phyloP scores from a whole-genome alignment of 225 moss, liverwort and hornwort genomes.

The Pleurozium schreberi region DNA sequence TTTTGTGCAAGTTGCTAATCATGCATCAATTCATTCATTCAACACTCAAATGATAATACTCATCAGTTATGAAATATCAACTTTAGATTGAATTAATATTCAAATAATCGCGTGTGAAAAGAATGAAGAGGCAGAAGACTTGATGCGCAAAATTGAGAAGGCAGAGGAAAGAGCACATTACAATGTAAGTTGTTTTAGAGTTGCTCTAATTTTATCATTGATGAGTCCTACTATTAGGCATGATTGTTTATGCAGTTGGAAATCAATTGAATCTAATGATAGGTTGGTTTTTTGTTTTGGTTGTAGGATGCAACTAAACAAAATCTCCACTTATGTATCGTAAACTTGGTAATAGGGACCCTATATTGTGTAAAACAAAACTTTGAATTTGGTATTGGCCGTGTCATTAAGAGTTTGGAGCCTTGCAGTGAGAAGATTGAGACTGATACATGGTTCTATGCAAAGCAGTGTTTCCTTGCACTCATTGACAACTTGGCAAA shows the following conservation, averaged over 20 bases:
- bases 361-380: conserved; percentile 85
- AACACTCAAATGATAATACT: not conserved
- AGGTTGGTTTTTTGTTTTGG: not conserved
- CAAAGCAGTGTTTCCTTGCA: conserved; percentile 68
- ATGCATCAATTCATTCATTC: not conserved
- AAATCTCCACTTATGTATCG: conserved; percentile 64
- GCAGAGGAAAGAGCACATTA: conserved; percentile 77
- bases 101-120: not conserved
- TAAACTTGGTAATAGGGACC: conserved; percentile 86
- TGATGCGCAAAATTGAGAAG: conserved; percentile 87
- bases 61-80: not conserved
- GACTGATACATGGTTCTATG: conserved; percentile 84
- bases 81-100: not conserved
- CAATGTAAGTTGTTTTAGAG: conserved; percentile 19
- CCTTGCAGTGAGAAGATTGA: conserved; percentile 69
- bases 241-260: not conserved
- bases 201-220: not conserved
- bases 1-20: not conserved
- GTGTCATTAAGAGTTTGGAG: conserved; percentile 73
- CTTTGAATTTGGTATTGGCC: conserved; percentile 82
- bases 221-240: not conserved
- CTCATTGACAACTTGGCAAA: conserved; percentile 64
- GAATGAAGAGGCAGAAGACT: conserved; percentile 92
- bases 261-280: not conserved
- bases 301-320: conserved; percentile 45